Evolutionary conservation across 148 eudicot species (phyloP), one percentile per base, ranked within the genome.

Genomic region (Beta vulgaris): DNA sequence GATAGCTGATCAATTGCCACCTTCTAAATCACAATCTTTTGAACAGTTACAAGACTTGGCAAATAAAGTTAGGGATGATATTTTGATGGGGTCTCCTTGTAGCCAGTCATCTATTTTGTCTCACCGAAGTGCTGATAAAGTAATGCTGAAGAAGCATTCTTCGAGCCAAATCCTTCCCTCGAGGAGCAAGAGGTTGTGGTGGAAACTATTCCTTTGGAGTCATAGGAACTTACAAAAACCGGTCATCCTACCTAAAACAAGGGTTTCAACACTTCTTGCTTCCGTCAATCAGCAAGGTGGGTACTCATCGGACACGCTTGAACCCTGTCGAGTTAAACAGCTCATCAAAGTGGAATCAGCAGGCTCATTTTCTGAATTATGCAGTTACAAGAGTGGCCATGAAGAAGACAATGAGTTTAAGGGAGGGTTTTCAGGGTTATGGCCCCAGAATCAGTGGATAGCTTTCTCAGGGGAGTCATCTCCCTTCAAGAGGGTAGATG

Each of bases 381-480:
- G 76, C 7, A 65, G 80, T 16, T 76, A 80, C 29, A 74, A 82
- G 67, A 65, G 69, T 2, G 82, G 69, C 40, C 75, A 69, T 40
- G 76, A 68, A 62, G 75, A 70, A 42, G 42, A 79, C 8, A 61
- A 46, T 55, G 86, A 71, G 23, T 84, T 83, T 43, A 74, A 87
- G n/a, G 86, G 58, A 7, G 79, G 93, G 35, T 73, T 59, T 29
- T 86, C 91, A 43, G 93, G 89, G 18, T 77, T 88, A 57, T 88
- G 86, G 93, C 97, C 98, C 15, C 90, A 93, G 82, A 91, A 93
- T 83, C 98, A 90, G 80, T 90, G 97, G 97, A 86, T 92, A 48
- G 97, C 97, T 82, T 88, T 91, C 76, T 62, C 89, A 46, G 76
- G 85, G 39, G 88, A 84, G 48, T 83, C 96, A 21, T 85, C 89